Base-by-base conservation (phyloP, 2,329 filamentous ascomycete genomes). In the Aspergillus fumigatiaffinis region DNA sequence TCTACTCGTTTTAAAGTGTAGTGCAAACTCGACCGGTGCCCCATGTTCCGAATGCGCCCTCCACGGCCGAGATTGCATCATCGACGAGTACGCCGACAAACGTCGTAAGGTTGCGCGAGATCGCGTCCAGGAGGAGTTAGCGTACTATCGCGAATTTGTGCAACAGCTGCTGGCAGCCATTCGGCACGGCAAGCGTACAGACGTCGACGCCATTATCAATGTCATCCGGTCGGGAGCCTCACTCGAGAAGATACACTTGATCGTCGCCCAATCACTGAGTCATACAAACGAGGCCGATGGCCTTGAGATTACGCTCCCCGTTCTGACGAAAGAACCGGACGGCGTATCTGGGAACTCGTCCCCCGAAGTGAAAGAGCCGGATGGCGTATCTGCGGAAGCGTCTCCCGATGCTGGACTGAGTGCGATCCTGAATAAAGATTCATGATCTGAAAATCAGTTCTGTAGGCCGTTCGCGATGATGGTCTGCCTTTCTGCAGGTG, bases 31-130 rank as follows among this genome's bases (percentile, higher is more conserved):
- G 8, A 63, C 63, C 23, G 66, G 63, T 3, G 57, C 50, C 12
- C 71, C 71, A 23, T 75, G 73, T 52, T 55, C 66, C 14, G 72
- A 74, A 69, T 75, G 73, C 51, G 49, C 61, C 20, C 54, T 66
- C 8, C 73, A 75, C 55, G 58, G 57, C 35, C 68, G 72, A 38
- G 65, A 69, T 17, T 75, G 73, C 53, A 20, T 72, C 41, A 68
- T 72, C 62, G 68, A 75, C 53, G 67, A 73, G 57, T 52, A 53
- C 51, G 63, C 69, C 53, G 73, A 75, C 56, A 74, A 66, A 59
- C 73, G 73, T 17, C 73, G 73, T 46, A 75, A 75, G 57, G 67
- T 68, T 12, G 61, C 66, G 5, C 67, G 65, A 14, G 67, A 65
- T 50, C 66, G 63, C 14, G 64, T 65, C 3, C 63, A 72, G 47